Conservation (phyloP, 1,284 basidiomycete species). For the Wolfiporia cocos region DNA sequence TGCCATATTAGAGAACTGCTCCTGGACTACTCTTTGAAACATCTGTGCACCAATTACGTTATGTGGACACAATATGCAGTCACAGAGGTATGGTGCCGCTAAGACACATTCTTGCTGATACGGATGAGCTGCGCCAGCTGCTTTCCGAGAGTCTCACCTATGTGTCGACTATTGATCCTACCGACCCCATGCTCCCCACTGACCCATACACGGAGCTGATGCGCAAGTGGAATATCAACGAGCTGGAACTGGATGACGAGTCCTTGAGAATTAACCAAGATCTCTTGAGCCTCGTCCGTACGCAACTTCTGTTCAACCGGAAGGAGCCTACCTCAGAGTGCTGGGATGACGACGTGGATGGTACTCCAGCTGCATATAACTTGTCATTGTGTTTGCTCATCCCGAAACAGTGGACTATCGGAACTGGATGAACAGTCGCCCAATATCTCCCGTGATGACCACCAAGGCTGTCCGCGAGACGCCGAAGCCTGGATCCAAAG, state of each 20-base stretch:
- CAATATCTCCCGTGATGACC: constrained; percentile 36
- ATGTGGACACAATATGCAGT: constrained; percentile 45
- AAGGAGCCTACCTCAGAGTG: constrained; percentile 26
- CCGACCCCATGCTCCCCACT: constrained; percentile 38
- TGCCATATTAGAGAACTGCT: constrained; percentile 48
- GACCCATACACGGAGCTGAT: constrained; percentile 44
- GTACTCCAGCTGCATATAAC: neutral
- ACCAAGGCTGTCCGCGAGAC: constrained; percentile 31
- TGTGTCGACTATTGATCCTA: constrained; percentile 43
- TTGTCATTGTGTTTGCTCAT: neutral
- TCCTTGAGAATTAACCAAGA: constrained; percentile 32
- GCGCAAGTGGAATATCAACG: constrained; percentile 19
- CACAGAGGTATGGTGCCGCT: constrained; percentile 31
- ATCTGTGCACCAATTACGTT: constrained; percentile 51
- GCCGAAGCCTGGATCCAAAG: constrained; percentile 22
- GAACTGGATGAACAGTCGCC: constrained; percentile 21
- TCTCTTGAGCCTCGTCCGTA: constrained; percentile 33
- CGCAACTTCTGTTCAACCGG: constrained; percentile 16
- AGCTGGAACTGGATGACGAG: constrained; percentile 38
- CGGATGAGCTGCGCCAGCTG: constrained; percentile 27
- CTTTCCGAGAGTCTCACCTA: constrained; percentile 34
- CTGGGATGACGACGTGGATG: constrained; percentile 25
- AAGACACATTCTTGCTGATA: neutral
- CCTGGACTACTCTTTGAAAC: constrained; percentile 43
- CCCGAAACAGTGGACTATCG: constrained; percentile 15